Percentiles rank a stretch among this genome's conserved stretches.
phyloP scores from a whole-genome alignment of 225 moss, liverwort and hornwort genomes.

The Physcomitrium patens region DNA sequence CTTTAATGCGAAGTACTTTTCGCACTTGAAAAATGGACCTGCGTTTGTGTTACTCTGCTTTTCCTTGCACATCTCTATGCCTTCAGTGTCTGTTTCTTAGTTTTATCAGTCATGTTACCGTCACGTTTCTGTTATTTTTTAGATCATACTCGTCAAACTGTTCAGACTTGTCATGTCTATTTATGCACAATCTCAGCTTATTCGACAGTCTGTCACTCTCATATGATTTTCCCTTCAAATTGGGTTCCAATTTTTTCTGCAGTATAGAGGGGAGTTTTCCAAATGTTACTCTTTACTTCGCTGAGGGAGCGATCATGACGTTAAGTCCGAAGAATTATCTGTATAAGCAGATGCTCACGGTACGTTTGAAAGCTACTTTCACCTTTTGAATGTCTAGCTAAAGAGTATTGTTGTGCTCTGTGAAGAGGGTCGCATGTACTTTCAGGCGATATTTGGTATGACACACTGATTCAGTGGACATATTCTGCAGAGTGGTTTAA shows the following conservation, averaged over 20 bases:
- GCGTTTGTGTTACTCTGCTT: background rate
- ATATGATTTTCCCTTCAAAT: conserved; percentile 13
- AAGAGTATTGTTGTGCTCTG: background rate
- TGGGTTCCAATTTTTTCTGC: conserved; percentile 30
- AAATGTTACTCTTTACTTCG: conserved; percentile 48
- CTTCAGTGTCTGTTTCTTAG: background rate
- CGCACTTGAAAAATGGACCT: background rate
- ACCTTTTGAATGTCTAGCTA: background rate
- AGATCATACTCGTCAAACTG: background rate
- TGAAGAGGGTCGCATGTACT: background rate
- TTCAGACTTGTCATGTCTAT: background rate
- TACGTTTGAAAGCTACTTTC: conserved; percentile 13
- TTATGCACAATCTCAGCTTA: conserved; percentile 1
- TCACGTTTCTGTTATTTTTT: background rate
- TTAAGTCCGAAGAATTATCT: conserved; percentile 60
- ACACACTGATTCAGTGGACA: conserved; percentile 20
- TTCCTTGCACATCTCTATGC: background rate
- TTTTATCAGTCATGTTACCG: background rate
- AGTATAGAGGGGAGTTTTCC: conserved; percentile 44
- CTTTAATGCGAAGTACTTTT: background rate
- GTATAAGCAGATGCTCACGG: conserved; percentile 39
- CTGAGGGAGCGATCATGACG: conserved; percentile 50
- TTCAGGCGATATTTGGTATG: background rate
- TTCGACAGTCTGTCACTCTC: background rate
- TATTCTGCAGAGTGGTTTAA: conserved; percentile 43